Conservation (phyloP, 2,329 filamentous ascomycete species). For the Eutypa lata region DNA sequence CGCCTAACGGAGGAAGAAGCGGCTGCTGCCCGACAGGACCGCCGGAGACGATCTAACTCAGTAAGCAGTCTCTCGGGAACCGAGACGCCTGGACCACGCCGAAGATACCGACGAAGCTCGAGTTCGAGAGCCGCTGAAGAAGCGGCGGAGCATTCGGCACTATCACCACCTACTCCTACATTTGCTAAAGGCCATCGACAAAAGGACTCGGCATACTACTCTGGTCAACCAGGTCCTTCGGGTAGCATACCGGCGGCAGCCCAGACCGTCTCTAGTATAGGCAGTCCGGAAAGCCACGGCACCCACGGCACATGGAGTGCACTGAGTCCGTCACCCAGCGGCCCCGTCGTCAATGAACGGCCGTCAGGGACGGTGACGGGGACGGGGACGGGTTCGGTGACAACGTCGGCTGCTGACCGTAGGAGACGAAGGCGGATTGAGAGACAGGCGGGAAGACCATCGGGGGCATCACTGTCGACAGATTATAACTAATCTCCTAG, state of each 20-base stretch:
- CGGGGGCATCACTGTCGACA: conserved; percentile 14
- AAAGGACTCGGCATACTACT: conserved; percentile 63
- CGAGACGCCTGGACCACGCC: conserved; percentile 45
- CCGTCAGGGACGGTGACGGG: conserved; percentile 35
- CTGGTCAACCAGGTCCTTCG: conserved; percentile 45
- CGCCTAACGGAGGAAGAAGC: conserved; percentile 60
- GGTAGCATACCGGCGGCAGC: conserved; percentile 34
- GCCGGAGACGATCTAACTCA: conserved; percentile 45
- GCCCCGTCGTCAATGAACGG: conserved; percentile 30
- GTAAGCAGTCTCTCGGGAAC: conserved; percentile 54
- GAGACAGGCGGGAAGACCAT: conserved; percentile 39
- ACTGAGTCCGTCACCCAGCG: conserved; percentile 45
- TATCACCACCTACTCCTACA: conserved; percentile 55
- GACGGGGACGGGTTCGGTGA: conserved; percentile 35
- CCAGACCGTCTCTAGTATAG: conserved; percentile 46
- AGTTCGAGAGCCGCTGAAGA: conserved; percentile 42
- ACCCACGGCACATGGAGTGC: conserved; percentile 48
- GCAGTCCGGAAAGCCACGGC: conserved; percentile 39
- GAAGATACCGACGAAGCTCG: conserved; percentile 53
- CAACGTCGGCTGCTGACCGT: conserved; percentile 46
- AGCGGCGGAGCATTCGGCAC: conserved; percentile 40
- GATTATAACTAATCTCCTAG: conserved; percentile 14
- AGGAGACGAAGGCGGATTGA: conserved; percentile 55
- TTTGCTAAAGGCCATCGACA: conserved; percentile 48
- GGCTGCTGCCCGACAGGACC: conserved; percentile 34